These are phyloP conservation scores for Thermothelomyces thermophilus DNA, from an alignment of 2,329 filamentous ascomycete genomes.

Conservation along the genomic window DNA sequence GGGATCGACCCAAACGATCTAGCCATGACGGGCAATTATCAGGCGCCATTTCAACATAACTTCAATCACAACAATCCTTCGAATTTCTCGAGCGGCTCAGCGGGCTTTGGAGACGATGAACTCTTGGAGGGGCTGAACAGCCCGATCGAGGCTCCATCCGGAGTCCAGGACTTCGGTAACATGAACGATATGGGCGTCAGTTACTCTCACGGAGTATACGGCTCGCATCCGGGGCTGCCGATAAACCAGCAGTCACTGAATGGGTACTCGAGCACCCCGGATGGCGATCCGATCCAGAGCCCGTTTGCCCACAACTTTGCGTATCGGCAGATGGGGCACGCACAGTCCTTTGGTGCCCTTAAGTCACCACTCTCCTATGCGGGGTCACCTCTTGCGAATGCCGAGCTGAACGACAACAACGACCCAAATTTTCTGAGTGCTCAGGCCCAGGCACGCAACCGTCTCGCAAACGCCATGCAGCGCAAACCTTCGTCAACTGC, in stretches of 20 bases:
- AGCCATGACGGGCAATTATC: constrained; percentile 58
- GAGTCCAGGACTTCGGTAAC: constrained; percentile 49
- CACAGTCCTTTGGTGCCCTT: constrained; percentile 49
- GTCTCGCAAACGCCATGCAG: constrained; percentile 55
- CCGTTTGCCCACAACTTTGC: constrained; percentile 75
- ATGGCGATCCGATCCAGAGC: constrained; percentile 86
- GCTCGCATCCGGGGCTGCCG: constrained; percentile 51
- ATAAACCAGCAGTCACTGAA: constrained; percentile 65
- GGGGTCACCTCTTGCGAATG: constrained; percentile 43
- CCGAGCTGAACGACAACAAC: constrained; percentile 44
- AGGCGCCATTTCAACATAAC: constrained; percentile 56
- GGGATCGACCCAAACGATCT: constrained; percentile 82
- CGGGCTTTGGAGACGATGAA: constrained; percentile 81
- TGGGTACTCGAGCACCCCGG: constrained; percentile 84
- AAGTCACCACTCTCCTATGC: constrained; percentile 47
- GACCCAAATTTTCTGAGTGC: constrained; percentile 51
- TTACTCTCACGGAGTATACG: constrained; percentile 48
- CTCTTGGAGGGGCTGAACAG: constrained; percentile 66
- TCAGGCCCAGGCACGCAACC: constrained; percentile 48
- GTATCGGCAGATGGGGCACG: constrained; percentile 62
- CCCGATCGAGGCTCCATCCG: constrained; percentile 45
- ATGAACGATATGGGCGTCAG: constrained; percentile 53
- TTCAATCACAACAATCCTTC: constrained; percentile 52
- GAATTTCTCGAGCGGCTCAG: constrained; percentile 70
- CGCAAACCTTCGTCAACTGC: constrained; percentile 63